Conservation (phyloP, 2,329 filamentous ascomycete species). For the Rhinocladiella similis region DNA sequence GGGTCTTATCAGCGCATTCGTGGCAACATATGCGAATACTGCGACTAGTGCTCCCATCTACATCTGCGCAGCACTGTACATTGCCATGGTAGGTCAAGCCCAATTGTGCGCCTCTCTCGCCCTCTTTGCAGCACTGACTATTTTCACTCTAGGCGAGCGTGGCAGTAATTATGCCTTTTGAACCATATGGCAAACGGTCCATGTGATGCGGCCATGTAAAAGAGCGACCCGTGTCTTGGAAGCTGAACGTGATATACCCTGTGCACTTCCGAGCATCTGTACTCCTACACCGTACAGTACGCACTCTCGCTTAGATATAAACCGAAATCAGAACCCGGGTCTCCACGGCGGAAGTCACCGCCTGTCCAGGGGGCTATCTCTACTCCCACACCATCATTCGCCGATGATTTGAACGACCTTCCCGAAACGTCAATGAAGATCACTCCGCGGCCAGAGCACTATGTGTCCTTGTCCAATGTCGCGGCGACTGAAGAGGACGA, state of each 20-base stretch:
- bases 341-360: too few species aligned
- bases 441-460: not conserved
- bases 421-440: not conserved
- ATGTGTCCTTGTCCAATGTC: too few species aligned
- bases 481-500: not conserved
- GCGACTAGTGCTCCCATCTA: slow-evolving; percentile 38
- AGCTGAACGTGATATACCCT: not conserved
- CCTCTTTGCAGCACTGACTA: not conserved
- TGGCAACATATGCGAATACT: slow-evolving; percentile 29
- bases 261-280: not conserved
- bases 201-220: slow-evolving; percentile 11
- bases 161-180: slow-evolving; percentile 28
- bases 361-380: too few species aligned
- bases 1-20: slow-evolving; percentile 70
- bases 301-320: not conserved
- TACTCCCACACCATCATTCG: too few species aligned
- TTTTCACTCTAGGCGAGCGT: slow-evolving; percentile 16
- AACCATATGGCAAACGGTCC: slow-evolving; percentile 29
- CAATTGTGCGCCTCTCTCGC: not conserved
- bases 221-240: not conserved
- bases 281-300: not conserved
- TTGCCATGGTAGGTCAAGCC: slow-evolving; percentile 35
- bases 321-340: too few species aligned
- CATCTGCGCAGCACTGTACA: slow-evolving; percentile 38
- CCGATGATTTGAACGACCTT: not conserved